phyloP scores from a whole-genome alignment of 2,329 filamentous ascomycete genomes.

The Penicillium griseofulvum region DNA sequence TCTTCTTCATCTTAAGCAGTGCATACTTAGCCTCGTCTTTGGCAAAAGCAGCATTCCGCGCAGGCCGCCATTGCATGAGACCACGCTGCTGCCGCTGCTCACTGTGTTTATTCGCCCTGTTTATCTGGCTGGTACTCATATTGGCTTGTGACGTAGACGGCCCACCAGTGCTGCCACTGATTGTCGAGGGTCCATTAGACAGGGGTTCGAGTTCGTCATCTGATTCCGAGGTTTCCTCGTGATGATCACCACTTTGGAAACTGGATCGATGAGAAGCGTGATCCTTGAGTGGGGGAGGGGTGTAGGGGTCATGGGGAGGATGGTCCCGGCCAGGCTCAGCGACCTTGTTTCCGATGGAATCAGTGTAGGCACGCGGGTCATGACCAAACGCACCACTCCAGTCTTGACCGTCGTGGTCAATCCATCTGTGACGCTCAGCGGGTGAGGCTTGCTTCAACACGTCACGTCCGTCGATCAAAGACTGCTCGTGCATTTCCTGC shows the following conservation, averaged over 20 bases:
- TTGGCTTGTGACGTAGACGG: slow-evolving; percentile 14
- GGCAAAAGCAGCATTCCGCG: slow-evolving; percentile 79
- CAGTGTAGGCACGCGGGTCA: slow-evolving; percentile 64
- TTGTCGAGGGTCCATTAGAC: slow-evolving; percentile 13
- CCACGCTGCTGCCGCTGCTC: slow-evolving; percentile 84
- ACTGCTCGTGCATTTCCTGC: slow-evolving; percentile 75
- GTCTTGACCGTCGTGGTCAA: slow-evolving; percentile 75
- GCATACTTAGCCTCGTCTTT: slow-evolving; percentile 84
- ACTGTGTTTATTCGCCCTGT: slow-evolving; percentile 42
- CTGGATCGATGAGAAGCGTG: slow-evolving; percentile 4
- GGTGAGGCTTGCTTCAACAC: slow-evolving; percentile 67
- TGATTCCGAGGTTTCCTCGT: slow-evolving; percentile 7
- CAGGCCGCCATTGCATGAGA: slow-evolving; percentile 92
- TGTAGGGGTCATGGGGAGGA: slow-evolving; percentile 53
- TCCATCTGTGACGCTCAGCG: slow-evolving; percentile 71
- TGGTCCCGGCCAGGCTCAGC: slow-evolving; percentile 56
- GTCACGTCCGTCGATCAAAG: slow-evolving; percentile 74
- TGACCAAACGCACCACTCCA: slow-evolving; percentile 85
- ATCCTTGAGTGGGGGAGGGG: slow-evolving; percentile 42
- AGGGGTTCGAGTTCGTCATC: slow-evolving; percentile 2
- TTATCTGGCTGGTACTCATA: slow-evolving; percentile 21
- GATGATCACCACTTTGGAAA: slow-evolving; percentile 11
- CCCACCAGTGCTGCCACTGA: slow-evolving; percentile 14
- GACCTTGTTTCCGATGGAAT: slow-evolving; percentile 52
- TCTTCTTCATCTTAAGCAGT: slow-evolving; percentile 70